A percentile compares a stretch with the other conserved stretches of the same genome.
Conservation (phyloP, 805 yeast species). For the Sugiyamaella smithiae region DNA sequence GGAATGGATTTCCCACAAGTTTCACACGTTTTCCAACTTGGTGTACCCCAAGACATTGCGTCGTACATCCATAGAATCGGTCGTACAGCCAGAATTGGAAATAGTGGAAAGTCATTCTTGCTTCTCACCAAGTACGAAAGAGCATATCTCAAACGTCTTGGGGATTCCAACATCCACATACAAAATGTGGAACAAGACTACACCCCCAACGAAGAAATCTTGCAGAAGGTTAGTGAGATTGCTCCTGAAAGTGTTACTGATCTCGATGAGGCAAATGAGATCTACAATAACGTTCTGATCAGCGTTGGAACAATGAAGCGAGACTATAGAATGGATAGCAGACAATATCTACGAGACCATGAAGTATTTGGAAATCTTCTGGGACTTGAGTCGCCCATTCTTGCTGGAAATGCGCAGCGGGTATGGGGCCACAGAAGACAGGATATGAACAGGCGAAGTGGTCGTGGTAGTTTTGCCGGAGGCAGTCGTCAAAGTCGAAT, state of each 20-base stretch:
- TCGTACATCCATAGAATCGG: constrained; percentile 92
- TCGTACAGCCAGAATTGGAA: constrained; percentile 93
- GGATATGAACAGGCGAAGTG: neutral
- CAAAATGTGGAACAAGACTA: constrained; percentile 36
- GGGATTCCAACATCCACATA: constrained; percentile 43
- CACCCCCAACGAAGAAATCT: constrained; percentile 22
- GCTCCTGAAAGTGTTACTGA: constrained; percentile 19
- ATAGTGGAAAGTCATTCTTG: constrained; percentile 65
- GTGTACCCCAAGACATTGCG: constrained; percentile 70
- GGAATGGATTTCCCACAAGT: constrained; percentile 95
- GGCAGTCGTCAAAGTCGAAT: constrained; percentile 26
- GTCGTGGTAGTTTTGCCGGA: constrained; percentile 22
- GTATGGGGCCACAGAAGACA: constrained; percentile 20
- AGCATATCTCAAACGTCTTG: constrained; percentile 51
- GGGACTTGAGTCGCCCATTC: constrained; percentile 24
- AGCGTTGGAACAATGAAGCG: constrained; percentile 27
- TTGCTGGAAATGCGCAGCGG: constrained; percentile 18
- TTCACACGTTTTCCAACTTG: constrained; percentile 78
- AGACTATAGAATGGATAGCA: constrained; percentile 20
- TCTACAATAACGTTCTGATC: constrained; percentile 24
- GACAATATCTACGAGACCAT: constrained; percentile 27
- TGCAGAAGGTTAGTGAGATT: constrained; percentile 12
- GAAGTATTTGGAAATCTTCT: constrained; percentile 26
- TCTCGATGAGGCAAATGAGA: constrained; percentile 25
- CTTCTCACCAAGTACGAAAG: constrained; percentile 56